Evolutionary conservation across 371 early-diverging fungal genomes (phyloP).

Genomic region (Mortierella sp.): DNA sequence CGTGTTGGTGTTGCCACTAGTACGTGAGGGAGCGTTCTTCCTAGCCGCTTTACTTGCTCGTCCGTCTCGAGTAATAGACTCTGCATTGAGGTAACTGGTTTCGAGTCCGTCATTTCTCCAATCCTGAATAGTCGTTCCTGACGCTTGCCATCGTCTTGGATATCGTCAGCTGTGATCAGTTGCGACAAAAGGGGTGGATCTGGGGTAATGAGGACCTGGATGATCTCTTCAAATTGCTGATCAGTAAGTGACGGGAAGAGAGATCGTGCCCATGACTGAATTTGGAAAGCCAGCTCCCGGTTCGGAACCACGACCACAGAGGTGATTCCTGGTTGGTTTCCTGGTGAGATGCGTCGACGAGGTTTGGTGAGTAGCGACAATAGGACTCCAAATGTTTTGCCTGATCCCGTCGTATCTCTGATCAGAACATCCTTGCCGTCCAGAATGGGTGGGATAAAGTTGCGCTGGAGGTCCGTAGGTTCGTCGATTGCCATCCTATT

Average conservation of each 20-base stretch:
- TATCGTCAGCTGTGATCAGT: neutral
- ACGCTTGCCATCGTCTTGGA: neutral
- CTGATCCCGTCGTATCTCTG: slow-evolving; percentile 82
- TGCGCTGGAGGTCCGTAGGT: slow-evolving; percentile 65
- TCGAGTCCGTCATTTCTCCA: too few relatives aligned
- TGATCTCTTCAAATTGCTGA: slow-evolving; percentile 28
- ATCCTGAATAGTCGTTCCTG: too few relatives aligned
- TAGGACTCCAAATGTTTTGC: slow-evolving; percentile 82
- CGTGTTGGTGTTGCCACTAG: slow-evolving; percentile 77
- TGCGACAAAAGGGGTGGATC: neutral
- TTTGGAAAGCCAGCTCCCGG: slow-evolving; percentile 89
- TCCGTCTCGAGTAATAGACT: slow-evolving; percentile 2
- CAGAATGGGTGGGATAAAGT: slow-evolving; percentile 66
- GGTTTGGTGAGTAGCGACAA: slow-evolving; percentile 63
- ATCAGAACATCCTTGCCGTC: slow-evolving; percentile 69
- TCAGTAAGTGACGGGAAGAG: slow-evolving; percentile 36
- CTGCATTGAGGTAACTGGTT: neutral
- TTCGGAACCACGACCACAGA: slow-evolving; percentile 86
- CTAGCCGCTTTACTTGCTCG: slow-evolving; percentile 25
- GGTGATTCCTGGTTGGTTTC: slow-evolving; percentile 38
- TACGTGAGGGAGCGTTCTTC: slow-evolving; percentile 56
- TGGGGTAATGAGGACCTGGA: slow-evolving; percentile 42
- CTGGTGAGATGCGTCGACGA: slow-evolving; percentile 7
- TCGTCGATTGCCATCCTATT: slow-evolving; percentile 56
- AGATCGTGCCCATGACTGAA: slow-evolving; percentile 61